Evolutionary conservation across 805 yeast genomes (phyloP).

Genomic region (Schwanniomyces pseudopolymorphus): DNA sequence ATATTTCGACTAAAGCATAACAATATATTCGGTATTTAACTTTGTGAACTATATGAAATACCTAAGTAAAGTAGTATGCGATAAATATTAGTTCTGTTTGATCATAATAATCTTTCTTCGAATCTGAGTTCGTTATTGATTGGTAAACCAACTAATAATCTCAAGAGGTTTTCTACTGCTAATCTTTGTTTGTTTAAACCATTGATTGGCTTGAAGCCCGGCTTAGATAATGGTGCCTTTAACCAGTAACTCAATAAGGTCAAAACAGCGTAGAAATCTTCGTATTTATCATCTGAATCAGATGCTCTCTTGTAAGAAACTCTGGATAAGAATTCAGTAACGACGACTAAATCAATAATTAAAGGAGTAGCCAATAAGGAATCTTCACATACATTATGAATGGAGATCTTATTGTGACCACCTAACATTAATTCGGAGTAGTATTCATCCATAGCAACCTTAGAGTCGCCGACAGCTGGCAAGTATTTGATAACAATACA

Average conservation of each 20-base stretch:
- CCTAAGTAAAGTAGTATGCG: not conserved
- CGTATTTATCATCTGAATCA: constrained; percentile 46
- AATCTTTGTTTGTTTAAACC: constrained; percentile 94
- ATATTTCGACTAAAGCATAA: too few relatives aligned
- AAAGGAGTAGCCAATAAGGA: constrained; percentile 92
- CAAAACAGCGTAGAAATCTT: constrained; percentile 78
- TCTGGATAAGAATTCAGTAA: constrained; percentile 87
- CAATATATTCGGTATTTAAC: too few relatives aligned
- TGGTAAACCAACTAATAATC: constrained; percentile 87
- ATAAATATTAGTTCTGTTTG: not conserved
- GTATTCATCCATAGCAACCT: constrained; percentile 98
- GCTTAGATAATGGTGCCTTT: constrained; percentile 92
- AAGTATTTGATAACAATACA: constrained; percentile 93
- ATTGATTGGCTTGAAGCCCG: constrained; percentile 86
- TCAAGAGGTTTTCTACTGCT: constrained; percentile 86
- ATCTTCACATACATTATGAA: constrained; percentile 96
- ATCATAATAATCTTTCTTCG: constrained; percentile 71
- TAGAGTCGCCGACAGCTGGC: constrained; percentile 93
- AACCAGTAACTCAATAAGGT: constrained; percentile 92
- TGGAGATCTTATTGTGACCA: constrained; percentile 91
- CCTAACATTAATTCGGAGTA: constrained; percentile 96
- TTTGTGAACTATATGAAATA: too few relatives aligned
- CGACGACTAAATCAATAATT: constrained; percentile 85
- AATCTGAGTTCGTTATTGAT: constrained; percentile 89
- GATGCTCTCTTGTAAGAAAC: constrained; percentile 69